Evolutionary conservation across 495 filamentous ascomycete genomes (phyloP), one percentile per base, ranked within the genome.

Genomic region (Diplogelasinospora grovesii): DNA sequence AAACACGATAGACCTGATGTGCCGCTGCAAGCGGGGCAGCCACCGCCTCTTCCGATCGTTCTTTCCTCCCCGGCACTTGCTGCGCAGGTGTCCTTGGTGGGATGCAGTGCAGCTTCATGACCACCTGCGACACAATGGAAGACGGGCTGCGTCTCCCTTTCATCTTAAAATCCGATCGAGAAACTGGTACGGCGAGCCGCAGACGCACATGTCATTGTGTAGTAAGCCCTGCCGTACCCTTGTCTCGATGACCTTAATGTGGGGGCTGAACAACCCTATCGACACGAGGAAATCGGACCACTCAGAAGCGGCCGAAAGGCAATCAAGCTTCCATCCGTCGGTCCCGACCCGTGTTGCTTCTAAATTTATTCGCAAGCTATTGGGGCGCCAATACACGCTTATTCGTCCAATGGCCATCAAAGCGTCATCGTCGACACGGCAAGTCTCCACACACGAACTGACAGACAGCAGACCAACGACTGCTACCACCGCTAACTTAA

Each of bases 311-410:
- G 18, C 34, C n/a, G 34, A 21, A 16, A 22, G 34, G 34, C n/a
- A 7, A 5, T 19, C n/a, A 10, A n/a, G 10, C 34, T 23, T n/a
- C 14, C 21, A n/a, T 29, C 25, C n/a, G 14, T 32, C 29, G 29
- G 29, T 32, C 29, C 29, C 29, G 29, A 32, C 10, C 29, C 29
- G 29, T 15, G 29, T 32, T 32, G 25, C 25, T 32, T 32, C 29
- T 32, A 32, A 31, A 41, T 31, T 22, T 41, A 41, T 27, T 31
- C 30, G 27, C 38, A 41, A 21, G 22, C 22, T 15, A 42, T 42
- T 42, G 30, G 23, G 31, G 7, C 5, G 13, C 22, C 14, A 10
- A 18, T 25, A 24, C 22, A 28, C 41, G 31, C 41, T 43, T 43
- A 36, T 8, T 22, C 41, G 11, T 30, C 38, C 38, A 41, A 41